Base-by-base conservation (phyloP, 148 eudicot species). In the Mesembryanthemum crystallinum region DNA sequence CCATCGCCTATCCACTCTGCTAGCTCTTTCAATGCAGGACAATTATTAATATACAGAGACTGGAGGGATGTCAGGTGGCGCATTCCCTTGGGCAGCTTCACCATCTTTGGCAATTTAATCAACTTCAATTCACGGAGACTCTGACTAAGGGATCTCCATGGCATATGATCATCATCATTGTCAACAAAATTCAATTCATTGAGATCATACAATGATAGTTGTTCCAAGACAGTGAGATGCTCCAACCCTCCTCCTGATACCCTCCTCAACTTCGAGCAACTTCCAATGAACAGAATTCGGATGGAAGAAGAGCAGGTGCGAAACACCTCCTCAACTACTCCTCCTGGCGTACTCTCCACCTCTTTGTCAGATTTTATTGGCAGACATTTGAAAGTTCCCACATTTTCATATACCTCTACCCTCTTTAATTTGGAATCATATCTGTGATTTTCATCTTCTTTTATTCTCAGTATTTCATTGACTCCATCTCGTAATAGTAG, bases 151-250 rank as follows among this genome's bases (percentile, higher is more conserved):
- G 54, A 60, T 28, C 63, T 64, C 76, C 76, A 78, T 23, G 63
- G 71, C 70, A 15, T 51, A 8, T 18, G 64, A 5, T 61, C 51
- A 12, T 8, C 70, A 15, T 18, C 21, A 21, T 5, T 15, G 28
- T 49, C 30, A 43, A 23, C 29, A 5, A 20, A 21, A 7, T 12
- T 32, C 33, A 78, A 32, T 0, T 0, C 0, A 7, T 51, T 28
- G 5, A 49, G 20, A 1, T 21, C 12, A 1, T 0, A 0, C 47
- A 77, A 18, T 52, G 2, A 8, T 37, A 81, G 27, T 7, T 39
- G 3, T 54, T 71, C 63, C 57, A 81, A 47, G 23, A 69, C 60
- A 33, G 75, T 81, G 30, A 81, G 77, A 64, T 76, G 78, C 64
- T 72, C 73, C 24, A 81, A 66, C 49, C 67, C 69, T 25, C n/a